phyloP scores from a whole-genome alignment of 1,284 basidiomycete species.

The Boletellus deceptivus region DNA sequence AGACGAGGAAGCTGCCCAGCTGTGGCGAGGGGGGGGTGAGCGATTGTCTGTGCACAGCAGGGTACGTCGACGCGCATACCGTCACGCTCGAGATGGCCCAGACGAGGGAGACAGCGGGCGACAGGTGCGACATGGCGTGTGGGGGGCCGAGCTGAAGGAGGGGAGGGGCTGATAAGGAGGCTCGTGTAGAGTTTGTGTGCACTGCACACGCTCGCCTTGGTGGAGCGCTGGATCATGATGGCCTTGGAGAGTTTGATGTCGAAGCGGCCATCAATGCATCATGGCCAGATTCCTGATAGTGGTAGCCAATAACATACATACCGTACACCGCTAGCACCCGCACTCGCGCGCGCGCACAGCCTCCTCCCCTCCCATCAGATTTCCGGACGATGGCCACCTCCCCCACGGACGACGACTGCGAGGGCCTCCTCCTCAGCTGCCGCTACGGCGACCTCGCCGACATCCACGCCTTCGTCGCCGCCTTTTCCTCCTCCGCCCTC shows the following conservation, averaged over 20 bases:
- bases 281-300: too few relatives aligned
- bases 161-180: not conserved
- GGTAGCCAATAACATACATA: too few relatives aligned
- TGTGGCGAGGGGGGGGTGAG: constrained; percentile 23
- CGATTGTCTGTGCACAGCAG: too few relatives aligned
- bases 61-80: constrained; percentile 36
- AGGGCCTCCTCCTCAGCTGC: constrained; percentile 78
- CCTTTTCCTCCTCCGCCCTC: constrained; percentile 58
- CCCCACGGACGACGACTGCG: constrained; percentile 37
- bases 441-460: constrained; percentile 86
- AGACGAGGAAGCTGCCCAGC: constrained; percentile 62
- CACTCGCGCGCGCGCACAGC: too few relatives aligned
- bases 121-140: constrained; percentile 57
- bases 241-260: too few relatives aligned
- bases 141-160: not conserved
- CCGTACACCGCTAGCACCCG: too few relatives aligned
- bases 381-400: too few relatives aligned
- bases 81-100: constrained; percentile 56
- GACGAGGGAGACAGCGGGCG: constrained; percentile 56
- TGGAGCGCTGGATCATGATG: too few relatives aligned
- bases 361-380: too few relatives aligned
- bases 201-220: too few relatives aligned
- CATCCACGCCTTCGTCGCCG: constrained; percentile 60
- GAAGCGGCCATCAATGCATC: too few relatives aligned
- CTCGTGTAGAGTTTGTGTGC: too few relatives aligned